Evolutionary conservation across 345 rosid species (phyloP).

Genomic region (Eucalyptus fibrosa): DNA sequence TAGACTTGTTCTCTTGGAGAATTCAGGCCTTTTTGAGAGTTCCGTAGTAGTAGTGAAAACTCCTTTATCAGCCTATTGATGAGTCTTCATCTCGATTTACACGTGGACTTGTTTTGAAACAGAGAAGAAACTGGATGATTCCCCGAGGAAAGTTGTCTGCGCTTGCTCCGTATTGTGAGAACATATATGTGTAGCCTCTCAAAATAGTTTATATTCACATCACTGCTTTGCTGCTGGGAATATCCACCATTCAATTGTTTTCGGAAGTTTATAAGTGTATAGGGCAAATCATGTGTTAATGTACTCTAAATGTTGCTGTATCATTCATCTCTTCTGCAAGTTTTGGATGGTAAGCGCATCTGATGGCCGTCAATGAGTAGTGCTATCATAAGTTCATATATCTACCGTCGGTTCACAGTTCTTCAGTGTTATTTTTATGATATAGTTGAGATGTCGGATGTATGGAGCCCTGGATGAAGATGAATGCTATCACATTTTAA

Average conservation of each 20-base stretch:
- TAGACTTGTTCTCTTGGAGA: neutral
- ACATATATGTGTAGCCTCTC: conserved; percentile 2
- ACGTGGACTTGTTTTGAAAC: conserved; percentile 11
- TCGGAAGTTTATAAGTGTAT: neutral
- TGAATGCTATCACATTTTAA: neutral
- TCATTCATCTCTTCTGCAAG: neutral
- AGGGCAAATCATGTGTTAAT: neutral
- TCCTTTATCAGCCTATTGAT: neutral
- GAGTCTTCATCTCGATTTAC: neutral
- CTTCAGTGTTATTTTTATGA: neutral
- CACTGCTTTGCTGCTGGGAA: conserved; percentile 10
- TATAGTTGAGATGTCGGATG: neutral
- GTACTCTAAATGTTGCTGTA: neutral
- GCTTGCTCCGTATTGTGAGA: conserved; percentile 76
- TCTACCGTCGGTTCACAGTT: neutral
- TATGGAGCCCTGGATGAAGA: neutral
- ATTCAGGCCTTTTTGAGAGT: neutral
- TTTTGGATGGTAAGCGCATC: conserved; percentile 13
- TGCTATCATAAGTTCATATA: neutral
- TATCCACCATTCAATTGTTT: neutral
- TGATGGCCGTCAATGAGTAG: neutral
- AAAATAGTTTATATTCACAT: neutral
- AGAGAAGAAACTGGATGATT: conserved; percentile 76
- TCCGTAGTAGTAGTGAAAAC: neutral
- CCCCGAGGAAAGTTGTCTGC: conserved; percentile 66